These are phyloP conservation scores for Lasiodiplodia citricola DNA, from an alignment of 2,329 filamentous ascomycete genomes.

Conservation along the genomic window DNA sequence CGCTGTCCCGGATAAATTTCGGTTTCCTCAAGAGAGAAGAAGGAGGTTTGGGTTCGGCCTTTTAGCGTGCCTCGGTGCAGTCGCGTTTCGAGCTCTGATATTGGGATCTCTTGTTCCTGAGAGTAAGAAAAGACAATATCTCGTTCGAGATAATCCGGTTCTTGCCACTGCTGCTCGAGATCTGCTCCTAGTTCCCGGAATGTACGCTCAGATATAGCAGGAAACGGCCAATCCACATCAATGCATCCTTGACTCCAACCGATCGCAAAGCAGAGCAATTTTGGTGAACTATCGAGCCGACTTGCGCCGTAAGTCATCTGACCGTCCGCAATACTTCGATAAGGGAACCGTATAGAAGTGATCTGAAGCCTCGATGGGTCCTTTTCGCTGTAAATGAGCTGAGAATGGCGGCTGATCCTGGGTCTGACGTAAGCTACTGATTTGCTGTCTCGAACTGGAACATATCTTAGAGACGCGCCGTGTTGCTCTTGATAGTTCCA, in stretches of 20 bases:
- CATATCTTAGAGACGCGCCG: not conserved
- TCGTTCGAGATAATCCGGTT: too few relatives aligned
- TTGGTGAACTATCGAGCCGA: too few relatives aligned
- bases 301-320: too few relatives aligned
- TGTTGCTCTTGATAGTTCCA: not conserved
- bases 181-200: not conserved
- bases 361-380: not conserved
- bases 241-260: not conserved
- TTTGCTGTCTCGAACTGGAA: not conserved
- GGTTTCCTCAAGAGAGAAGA: not conserved
- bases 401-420: not conserved
- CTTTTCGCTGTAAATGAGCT: not conserved
- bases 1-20: too few relatives aligned
- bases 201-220: not conserved
- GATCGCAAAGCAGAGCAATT: not conserved
- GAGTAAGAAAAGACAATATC: too few relatives aligned
- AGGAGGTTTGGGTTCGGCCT: not conserved
- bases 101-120: not conserved
- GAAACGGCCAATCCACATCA: not conserved
- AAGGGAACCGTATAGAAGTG: too few relatives aligned
- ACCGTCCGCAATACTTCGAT: too few relatives aligned
- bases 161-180: not conserved
- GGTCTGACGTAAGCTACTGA: not conserved
- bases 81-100: not conserved
- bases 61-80: not conserved